Percentiles rank a stretch among this genome's conserved stretches.
phyloP scores from a whole-genome alignment of 306 rosid species.

The Prunus fruticosa region DNA sequence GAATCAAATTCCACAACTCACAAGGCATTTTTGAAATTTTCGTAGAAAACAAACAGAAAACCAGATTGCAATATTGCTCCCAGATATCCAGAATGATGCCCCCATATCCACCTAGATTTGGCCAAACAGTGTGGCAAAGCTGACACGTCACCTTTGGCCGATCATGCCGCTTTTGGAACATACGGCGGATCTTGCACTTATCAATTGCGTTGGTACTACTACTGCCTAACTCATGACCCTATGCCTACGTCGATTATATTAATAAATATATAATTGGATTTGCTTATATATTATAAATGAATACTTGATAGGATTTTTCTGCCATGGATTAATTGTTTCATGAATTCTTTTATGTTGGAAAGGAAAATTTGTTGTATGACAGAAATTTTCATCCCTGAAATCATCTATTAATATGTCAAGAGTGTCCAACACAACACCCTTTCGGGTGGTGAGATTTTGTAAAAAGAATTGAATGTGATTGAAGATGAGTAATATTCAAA shows the following conservation, averaged over 20 bases:
- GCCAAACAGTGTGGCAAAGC: slow-evolving; percentile 5
- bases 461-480: too few species aligned
- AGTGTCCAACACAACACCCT: too few species aligned
- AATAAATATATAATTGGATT: too few species aligned
- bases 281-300: too few species aligned
- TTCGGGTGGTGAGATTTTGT: too few species aligned
- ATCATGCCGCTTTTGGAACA: slow-evolving; percentile 19
- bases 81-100: slow-evolving; percentile 17
- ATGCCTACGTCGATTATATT: not conserved
- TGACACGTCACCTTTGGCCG: slow-evolving; percentile 1
- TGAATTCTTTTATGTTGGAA: too few species aligned
- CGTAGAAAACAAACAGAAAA: slow-evolving; percentile 21
- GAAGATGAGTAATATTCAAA: too few species aligned
- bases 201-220: not conserved
- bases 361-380: too few species aligned
- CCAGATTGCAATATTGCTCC: not conserved
- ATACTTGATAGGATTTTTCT: too few species aligned
- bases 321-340: too few species aligned
- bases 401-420: too few species aligned
- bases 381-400: too few species aligned
- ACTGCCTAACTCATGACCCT: not conserved
- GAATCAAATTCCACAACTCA: not conserved
- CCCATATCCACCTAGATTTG: not conserved
- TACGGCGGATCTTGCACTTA: slow-evolving; percentile 20
- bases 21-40: not conserved